Evolutionary conservation across 2,329 filamentous ascomycete species (phyloP).

Genomic region (Atkinsonella hypoxylon): DNA sequence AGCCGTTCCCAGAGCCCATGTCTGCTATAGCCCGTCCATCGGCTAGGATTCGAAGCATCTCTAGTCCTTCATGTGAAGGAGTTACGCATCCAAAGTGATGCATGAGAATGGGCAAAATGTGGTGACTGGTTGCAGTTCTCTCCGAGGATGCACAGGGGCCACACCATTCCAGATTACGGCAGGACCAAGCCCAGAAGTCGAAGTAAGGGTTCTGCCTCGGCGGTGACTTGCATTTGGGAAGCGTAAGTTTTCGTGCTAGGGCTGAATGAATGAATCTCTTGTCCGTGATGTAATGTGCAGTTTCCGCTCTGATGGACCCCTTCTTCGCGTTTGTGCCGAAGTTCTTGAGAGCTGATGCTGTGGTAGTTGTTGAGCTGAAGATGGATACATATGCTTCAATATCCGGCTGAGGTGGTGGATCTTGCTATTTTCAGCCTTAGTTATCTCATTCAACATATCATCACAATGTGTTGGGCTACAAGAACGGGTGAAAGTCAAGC

Average conservation of each 20-base stretch:
- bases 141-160: constrained; percentile 44
- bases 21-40: constrained; percentile 46
- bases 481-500: no score
- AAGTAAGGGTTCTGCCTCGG: constrained; percentile 50
- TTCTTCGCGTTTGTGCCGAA: constrained; percentile 54
- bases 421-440: constrained; percentile 16
- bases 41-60: constrained; percentile 44
- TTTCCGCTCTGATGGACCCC: constrained; percentile 43
- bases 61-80: constrained; percentile 54
- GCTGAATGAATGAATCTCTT: constrained; percentile 39
- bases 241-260: constrained; percentile 25
- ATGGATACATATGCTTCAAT: constrained; percentile 55
- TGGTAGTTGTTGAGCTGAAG: constrained; percentile 49
- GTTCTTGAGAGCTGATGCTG: constrained; percentile 48
- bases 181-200: constrained; percentile 55
- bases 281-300: constrained; percentile 42
- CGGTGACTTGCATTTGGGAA: constrained; percentile 34
- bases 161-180: constrained; percentile 51
- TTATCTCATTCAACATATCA: no score
- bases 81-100: constrained; percentile 68
- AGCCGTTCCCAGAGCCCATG: constrained; percentile 60
- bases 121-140: constrained; percentile 46
- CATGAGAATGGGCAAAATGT: constrained; percentile 61
- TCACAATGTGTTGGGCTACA: no score
- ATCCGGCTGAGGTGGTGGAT: constrained; percentile 42